These are phyloP conservation scores for Cunninghamia lanceolata DNA, from an alignment of 75 land plant genomes.

Conservation along the genomic window DNA sequence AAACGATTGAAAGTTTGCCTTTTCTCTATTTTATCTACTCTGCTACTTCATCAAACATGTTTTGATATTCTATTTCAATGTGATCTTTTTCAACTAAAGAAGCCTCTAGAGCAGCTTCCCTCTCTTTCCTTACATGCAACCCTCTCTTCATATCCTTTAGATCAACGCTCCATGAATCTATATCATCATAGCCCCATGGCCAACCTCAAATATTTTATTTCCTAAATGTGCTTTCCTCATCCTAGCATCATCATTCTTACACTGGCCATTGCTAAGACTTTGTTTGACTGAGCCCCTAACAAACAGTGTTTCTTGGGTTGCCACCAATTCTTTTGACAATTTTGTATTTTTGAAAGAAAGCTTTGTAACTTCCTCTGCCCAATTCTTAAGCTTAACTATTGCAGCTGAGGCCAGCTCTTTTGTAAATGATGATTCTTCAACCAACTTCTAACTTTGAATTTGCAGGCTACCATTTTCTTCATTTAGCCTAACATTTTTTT, in stretches of 20 bases:
- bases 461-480: slow-evolving; percentile 70
- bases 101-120: slow-evolving; percentile 39
- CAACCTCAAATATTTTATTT: slow-evolving; percentile 9
- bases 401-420: slow-evolving; percentile 74
- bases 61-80: slow-evolving; percentile 37
- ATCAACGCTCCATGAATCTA: slow-evolving; percentile 21
- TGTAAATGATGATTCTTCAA: slow-evolving; percentile 77
- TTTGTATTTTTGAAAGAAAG: slow-evolving; percentile 69
- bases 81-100: slow-evolving; percentile 42
- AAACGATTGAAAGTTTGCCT: too few relatives aligned
- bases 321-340: slow-evolving; percentile 29
- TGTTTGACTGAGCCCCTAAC: slow-evolving; percentile 21
- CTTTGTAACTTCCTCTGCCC: slow-evolving; percentile 73
- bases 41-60: slow-evolving; percentile 51
- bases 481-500: slow-evolving; percentile 35
- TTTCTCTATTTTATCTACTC: too few relatives aligned
- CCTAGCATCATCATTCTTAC: slow-evolving; percentile 9
- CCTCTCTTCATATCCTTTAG: slow-evolving; percentile 48
- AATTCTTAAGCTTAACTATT: slow-evolving; percentile 62
- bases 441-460: slow-evolving; percentile 49
- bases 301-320: slow-evolving; percentile 33
- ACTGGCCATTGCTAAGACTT: slow-evolving; percentile 14
- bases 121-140: slow-evolving; percentile 36
- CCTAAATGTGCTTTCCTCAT: slow-evolving; percentile 19
- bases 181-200: slow-evolving; percentile 24